Base-by-base conservation (phyloP, 2,329 filamentous ascomycete genomes). In the Chrysoporthe austroafricana region DNA sequence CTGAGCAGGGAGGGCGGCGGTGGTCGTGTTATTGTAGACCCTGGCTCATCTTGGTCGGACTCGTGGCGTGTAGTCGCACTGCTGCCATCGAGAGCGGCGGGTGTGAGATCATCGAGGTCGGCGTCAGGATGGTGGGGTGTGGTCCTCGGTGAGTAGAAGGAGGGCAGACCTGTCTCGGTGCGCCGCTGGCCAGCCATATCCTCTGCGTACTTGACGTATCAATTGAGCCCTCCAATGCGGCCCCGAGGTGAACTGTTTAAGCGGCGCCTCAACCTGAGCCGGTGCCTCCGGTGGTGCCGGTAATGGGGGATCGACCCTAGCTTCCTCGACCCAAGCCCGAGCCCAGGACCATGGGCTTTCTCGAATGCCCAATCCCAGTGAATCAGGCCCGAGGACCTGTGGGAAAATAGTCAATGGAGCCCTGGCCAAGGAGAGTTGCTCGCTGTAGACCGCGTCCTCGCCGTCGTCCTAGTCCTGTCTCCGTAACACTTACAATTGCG, bases 1-100 rank as follows among this genome's bases (percentile, higher is more conserved):
- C 95, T 97, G 71, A 97, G 90, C 60, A 96, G 88, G 4, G 93
- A 93, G 4, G 89, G 85, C 16, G 84, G 86, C 42, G 84, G 64
- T 68, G 71, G 69, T 50, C 68, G 44, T n/a, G 68, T 44, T 50
- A 60, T 36, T 9, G 59, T 34, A 34, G 70, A 44, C 32, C 70
- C 67, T 43, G 70, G 36, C 18, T 70, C 67, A 34, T 70, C 56
- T 58, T 70, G 65, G 64, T 66, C 62, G 62, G 60, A 57, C 42
- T 43, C 43, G 58, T 58, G 44, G 59, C 60, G 36, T 34, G 65
- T 21, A 58, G 68, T 65, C 43, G 62, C 60, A 62, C 64, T 63
- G 59, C 36, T 62, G 26, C 73, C 59, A 34, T 61, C 66, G 59
- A 67, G 67, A 7, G 56, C 43, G 5, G 58, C 34, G 6, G 71